These are phyloP conservation scores for Novymonas esmeraldas DNA, from an alignment of 208 protist species.

Conservation along the genomic window DNA sequence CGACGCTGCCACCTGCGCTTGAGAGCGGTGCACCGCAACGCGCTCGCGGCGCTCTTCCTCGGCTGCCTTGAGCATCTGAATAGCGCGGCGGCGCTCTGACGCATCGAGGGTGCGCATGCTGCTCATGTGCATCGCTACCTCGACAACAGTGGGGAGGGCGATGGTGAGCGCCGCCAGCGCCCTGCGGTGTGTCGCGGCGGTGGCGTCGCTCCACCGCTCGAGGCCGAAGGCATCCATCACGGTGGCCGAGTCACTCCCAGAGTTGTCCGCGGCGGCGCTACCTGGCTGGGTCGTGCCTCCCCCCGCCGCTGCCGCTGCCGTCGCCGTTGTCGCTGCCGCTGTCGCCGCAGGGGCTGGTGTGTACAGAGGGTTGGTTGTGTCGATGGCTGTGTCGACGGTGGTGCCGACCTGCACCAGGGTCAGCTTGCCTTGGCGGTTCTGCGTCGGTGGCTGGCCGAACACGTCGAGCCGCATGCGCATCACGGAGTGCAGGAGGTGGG, in stretches of 20 bases:
- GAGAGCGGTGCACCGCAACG: slow-evolving; percentile 45
- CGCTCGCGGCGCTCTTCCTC: slow-evolving; percentile 75
- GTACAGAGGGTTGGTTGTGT: slow-evolving; percentile 43
- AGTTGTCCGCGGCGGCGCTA: slow-evolving; percentile 1
- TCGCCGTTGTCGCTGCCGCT: neutral
- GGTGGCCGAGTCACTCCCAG: slow-evolving; percentile 24
- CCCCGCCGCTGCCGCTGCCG: neutral
- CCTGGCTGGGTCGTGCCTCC: slow-evolving; percentile 1
- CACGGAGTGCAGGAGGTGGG: slow-evolving; percentile 56
- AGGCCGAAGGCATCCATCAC: slow-evolving; percentile 46
- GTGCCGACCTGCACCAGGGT: slow-evolving; percentile 44
- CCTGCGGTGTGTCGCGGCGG: slow-evolving; percentile 61
- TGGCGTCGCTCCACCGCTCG: slow-evolving; percentile 41
- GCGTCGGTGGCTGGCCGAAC: slow-evolving; percentile 83
- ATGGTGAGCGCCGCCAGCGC: slow-evolving; percentile 67
- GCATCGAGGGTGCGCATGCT: slow-evolving; percentile 44
- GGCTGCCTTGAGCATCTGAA: slow-evolving; percentile 68
- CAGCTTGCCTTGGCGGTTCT: slow-evolving; percentile 49
- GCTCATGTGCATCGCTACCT: slow-evolving; percentile 73
- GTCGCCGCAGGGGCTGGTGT: slow-evolving; percentile 1
- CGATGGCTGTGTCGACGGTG: slow-evolving; percentile 30
- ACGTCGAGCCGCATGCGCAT: slow-evolving; percentile 75
- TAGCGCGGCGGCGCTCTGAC: slow-evolving; percentile 48
- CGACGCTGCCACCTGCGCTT: slow-evolving; percentile 33
- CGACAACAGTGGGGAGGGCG: slow-evolving; percentile 65